A percentile compares a stretch with the other conserved stretches of the same genome.
Evolutionary conservation across 2,329 filamentous ascomycete species (phyloP).

Genomic region (Curvularia hawaiiensis): DNA sequence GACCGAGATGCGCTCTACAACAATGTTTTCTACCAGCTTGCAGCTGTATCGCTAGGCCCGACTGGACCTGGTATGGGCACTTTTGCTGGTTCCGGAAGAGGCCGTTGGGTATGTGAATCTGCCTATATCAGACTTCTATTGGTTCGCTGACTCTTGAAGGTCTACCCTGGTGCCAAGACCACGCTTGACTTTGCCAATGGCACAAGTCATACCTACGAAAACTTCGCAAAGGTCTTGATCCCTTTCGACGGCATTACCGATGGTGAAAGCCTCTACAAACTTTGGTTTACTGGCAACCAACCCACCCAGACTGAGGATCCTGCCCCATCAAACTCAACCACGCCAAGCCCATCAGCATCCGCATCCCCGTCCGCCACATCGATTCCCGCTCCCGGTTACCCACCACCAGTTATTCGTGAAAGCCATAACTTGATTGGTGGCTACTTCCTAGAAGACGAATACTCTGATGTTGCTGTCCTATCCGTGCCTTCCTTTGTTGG

Average conservation of each 20-base stretch:
- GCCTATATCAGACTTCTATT: too few relatives aligned
- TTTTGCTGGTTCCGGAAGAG: conserved; percentile 53
- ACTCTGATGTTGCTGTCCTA: conserved; percentile 54
- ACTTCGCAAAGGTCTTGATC: conserved; percentile 52
- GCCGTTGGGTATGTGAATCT: conserved; percentile 26
- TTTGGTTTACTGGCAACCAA: conserved; percentile 38
- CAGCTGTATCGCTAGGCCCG: conserved; percentile 25
- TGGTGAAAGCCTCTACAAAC: conserved; percentile 50
- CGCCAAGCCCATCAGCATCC: not conserved
- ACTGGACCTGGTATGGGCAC: conserved; percentile 36
- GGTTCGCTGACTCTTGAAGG: conserved; percentile 5
- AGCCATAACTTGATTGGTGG: conserved; percentile 52
- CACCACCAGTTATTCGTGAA: conserved; percentile 51
- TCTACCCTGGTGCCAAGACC: conserved; percentile 52
- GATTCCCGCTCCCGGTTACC: conserved; percentile 51
- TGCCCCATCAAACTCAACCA: not conserved
- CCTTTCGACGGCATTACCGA: conserved; percentile 50
- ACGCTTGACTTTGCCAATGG: conserved; percentile 55
- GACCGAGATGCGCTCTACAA: conserved; percentile 64
- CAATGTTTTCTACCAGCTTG: conserved; percentile 54
- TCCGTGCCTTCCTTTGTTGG: conserved; percentile 51
- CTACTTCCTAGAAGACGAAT: conserved; percentile 53
- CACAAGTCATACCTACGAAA: conserved; percentile 47
- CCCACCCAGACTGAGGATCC: conserved; percentile 15
- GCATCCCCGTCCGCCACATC: conserved; percentile 18